Evolutionary conservation across 2,329 filamentous ascomycete genomes (phyloP), one percentile per base, ranked within the genome.

Genomic region (Lasiodiplodia sp.): DNA sequence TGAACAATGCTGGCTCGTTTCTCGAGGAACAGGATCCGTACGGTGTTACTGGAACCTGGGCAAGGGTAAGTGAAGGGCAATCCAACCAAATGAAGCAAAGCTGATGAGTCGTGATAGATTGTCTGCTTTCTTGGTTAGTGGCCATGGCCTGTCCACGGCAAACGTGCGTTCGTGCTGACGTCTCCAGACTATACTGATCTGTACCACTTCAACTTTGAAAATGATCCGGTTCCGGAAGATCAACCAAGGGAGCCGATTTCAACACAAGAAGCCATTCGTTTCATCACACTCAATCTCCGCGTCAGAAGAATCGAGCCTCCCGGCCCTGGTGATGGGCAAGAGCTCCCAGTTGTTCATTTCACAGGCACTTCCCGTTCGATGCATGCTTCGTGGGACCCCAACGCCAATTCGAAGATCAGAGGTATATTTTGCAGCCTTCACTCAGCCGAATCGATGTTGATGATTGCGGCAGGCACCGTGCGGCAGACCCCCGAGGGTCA

Each of bases 141-240:
- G 3, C 14, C 44, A 21, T 16, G 4, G 8, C 25, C 4, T 10
- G 4, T 5, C 31, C 14, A 21, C n/a, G n/a, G 38, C 37, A 12
- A 12, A 10, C 10, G 5, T n/a, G 12, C 3, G 8, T 31, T 18
- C 8, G 18, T 63, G 25, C 25, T 75, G 70, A 70, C 28, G 10
- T 31, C n/a, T 14, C 23, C 44, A 63, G 91, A 93, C 76, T 93
- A 91, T 76, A 88, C 86, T 72, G 91, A 94, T 75, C 87, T 94
- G 44, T 91, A 89, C 76, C 80, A 81, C 23, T 93, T 89, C 82
- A 94, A 94, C 75, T 93, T 93, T 74, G 52, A 81, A 80, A n/a
- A 72, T 77, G 1, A 78, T 78, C 21, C 47, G 8, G 47, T 63
- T 16, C 44, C 56, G 16, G 80, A 72, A 7, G 72, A 75, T 79